These are phyloP conservation scores for Tripterygium wilfordii DNA, from an alignment of 177 flowering plant genomes.

Conservation along the genomic window DNA sequence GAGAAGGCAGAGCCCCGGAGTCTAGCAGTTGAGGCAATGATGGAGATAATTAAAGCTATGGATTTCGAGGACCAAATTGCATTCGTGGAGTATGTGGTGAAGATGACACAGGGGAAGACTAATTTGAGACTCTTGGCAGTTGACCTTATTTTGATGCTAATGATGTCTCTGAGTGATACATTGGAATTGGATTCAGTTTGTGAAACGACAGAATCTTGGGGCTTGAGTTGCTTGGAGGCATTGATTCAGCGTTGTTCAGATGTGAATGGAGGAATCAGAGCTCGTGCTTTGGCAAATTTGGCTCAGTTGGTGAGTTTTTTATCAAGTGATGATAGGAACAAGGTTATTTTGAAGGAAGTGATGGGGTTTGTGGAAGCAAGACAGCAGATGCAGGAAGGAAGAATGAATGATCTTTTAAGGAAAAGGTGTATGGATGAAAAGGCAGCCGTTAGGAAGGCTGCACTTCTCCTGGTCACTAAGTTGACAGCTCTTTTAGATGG, in stretches of 20 bases:
- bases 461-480: constrained; percentile 68
- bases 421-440: constrained; percentile 88
- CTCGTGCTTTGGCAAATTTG: constrained; percentile 73
- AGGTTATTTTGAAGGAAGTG: constrained; percentile 34
- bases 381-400: constrained; percentile 13
- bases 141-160: constrained; percentile 52
- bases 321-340: constrained; percentile 23
- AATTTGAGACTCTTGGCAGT: constrained; percentile 67
- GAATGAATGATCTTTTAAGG: constrained; percentile 51
- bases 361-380: constrained; percentile 36
- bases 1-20: constrained; percentile 87
- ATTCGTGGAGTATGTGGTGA: constrained; percentile 69
- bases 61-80: constrained; percentile 54
- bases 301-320: constrained; percentile 60
- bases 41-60: constrained; percentile 63
- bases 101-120: constrained; percentile 70
- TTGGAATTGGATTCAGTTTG: constrained; percentile 24
- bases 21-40: constrained; percentile 72
- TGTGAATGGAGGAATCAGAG: constrained; percentile 51
- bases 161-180: constrained; percentile 42
- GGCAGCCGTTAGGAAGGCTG: constrained; percentile 87
- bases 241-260: constrained; percentile 75
- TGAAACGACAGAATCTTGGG: constrained; percentile 39
- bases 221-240: constrained; percentile 58
- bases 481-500: constrained; percentile 49